phyloP scores from a whole-genome alignment of 2,329 filamentous ascomycete genomes.

The Colletotrichum eleusines region DNA sequence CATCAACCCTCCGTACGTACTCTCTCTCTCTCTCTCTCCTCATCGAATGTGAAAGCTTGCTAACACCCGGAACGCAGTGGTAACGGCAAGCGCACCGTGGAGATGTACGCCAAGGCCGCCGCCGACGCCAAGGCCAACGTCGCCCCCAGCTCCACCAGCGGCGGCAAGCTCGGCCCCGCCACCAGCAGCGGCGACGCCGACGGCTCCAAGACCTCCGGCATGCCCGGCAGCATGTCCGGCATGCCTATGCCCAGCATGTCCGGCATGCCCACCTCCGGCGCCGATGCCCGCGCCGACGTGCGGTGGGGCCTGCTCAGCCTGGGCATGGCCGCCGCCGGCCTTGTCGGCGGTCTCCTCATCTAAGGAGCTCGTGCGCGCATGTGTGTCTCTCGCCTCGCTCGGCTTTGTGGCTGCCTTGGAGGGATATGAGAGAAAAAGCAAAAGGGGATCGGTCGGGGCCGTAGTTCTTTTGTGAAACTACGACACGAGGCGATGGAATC shows the following conservation, averaged over 20 bases:
- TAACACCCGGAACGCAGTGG: background rate
- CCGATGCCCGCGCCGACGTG: slow-evolving; percentile 33
- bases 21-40: too few relatives aligned
- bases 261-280: slow-evolving; percentile 7
- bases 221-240: background rate
- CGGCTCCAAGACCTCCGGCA: background rate
- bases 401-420: background rate
- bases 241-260: slow-evolving; percentile 10
- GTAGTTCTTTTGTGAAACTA: background rate
- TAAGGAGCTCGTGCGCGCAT: background rate
- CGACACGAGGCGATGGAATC: background rate
- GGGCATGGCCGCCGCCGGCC: slow-evolving; percentile 33
- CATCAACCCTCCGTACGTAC: slow-evolving; percentile 38
- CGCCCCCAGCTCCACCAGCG: slow-evolving; percentile 32
- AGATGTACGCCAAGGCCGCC: slow-evolving; percentile 29
- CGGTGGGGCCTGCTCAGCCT: slow-evolving; percentile 38
- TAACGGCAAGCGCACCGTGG: slow-evolving; percentile 21
- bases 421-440: background rate
- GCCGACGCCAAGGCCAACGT: slow-evolving; percentile 34
- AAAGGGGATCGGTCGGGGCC: too few relatives aligned
- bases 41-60: too few relatives aligned
- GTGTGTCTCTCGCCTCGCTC: too few relatives aligned
- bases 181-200: background rate
- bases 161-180: slow-evolving; percentile 35
- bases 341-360: slow-evolving; percentile 38